These are phyloP conservation scores for Chaetothyriales sp. DNA, from an alignment of 2,329 filamentous ascomycete genomes.

Conservation along the genomic window DNA sequence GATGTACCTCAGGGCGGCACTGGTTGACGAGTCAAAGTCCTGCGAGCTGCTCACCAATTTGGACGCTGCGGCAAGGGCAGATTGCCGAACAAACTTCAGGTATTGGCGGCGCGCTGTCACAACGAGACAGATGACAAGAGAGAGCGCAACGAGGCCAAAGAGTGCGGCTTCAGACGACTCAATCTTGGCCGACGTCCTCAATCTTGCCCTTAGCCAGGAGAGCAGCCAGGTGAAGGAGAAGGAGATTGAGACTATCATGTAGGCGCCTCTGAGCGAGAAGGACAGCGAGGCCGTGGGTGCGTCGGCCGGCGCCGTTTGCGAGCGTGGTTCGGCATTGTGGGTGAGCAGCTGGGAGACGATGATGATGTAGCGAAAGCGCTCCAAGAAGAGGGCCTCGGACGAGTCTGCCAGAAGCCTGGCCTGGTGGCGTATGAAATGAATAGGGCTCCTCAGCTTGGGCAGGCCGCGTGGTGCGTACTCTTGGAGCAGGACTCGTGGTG, in stretches of 20 bases:
- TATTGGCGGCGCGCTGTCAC: slow-evolving; percentile 60
- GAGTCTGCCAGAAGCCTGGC: slow-evolving; percentile 10
- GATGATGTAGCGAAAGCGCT: slow-evolving; percentile 85
- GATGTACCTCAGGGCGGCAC: slow-evolving; percentile 63
- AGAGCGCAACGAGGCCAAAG: slow-evolving; percentile 20
- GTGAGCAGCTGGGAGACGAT: slow-evolving; percentile 80
- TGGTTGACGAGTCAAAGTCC: slow-evolving; percentile 62
- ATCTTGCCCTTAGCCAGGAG: slow-evolving; percentile 52
- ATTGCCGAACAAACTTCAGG: slow-evolving; percentile 61
- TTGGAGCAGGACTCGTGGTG: slow-evolving; percentile 26
- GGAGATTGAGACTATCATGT: slow-evolving; percentile 47
- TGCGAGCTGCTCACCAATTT: slow-evolving; percentile 59
- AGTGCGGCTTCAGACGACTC: slow-evolving; percentile 26
- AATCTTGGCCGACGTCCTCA: slow-evolving; percentile 29
- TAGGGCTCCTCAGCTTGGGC: slow-evolving; percentile 8
- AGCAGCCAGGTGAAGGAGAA: slow-evolving; percentile 52
- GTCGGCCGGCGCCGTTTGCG: slow-evolving; percentile 21
- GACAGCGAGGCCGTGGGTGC: not conserved
- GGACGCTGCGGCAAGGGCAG: slow-evolving; percentile 55
- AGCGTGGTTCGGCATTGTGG: slow-evolving; percentile 41
- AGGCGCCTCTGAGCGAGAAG: slow-evolving; percentile 40
- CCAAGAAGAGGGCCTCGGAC: slow-evolving; percentile 57
- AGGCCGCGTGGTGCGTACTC: slow-evolving; percentile 32
- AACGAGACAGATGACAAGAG: slow-evolving; percentile 4
- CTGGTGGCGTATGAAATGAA: slow-evolving; percentile 10